Evolutionary conservation across 192 early-diverging fungal species (phyloP).

Genomic region (Backusella luteola): DNA sequence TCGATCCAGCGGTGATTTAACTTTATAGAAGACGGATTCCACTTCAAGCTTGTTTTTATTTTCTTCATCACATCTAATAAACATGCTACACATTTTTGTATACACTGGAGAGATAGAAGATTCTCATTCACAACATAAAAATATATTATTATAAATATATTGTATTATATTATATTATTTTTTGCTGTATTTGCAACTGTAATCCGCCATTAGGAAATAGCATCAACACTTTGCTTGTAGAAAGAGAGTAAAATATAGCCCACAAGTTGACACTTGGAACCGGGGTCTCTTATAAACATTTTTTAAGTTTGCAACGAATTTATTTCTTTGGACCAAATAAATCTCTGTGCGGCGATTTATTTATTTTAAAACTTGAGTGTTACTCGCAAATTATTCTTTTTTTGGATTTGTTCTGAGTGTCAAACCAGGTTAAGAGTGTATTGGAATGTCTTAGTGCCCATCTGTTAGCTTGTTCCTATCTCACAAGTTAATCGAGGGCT

Average conservation of each 20-base stretch:
- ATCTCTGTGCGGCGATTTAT: conserved; percentile 23
- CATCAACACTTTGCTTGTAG: not conserved
- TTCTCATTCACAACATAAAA: too few species aligned
- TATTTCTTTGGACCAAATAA: conserved; percentile 15
- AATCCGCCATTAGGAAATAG: not conserved
- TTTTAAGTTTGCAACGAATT: not conserved
- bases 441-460: conserved; percentile 21
- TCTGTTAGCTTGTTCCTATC: conserved; percentile 7
- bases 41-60: too few species aligned
- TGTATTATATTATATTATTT: too few species aligned
- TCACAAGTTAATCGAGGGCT: conserved; percentile 14
- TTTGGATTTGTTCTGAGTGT: conserved; percentile 24
- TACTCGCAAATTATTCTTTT: conserved; percentile 21
- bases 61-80: too few species aligned
- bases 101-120: too few species aligned
- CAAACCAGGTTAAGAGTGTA: conserved; percentile 18
- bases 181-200: too few species aligned
- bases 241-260: not conserved
- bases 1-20: too few species aligned
- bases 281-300: not conserved
- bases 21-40: too few species aligned
- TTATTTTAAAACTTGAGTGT: conserved; percentile 16
- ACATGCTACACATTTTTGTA: too few species aligned
- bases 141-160: too few species aligned
- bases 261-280: not conserved